Percentiles rank a stretch among this genome's conserved stretches.
Conservation (phyloP, 345 rosid genomes). For the Laguncularia racemosa region DNA sequence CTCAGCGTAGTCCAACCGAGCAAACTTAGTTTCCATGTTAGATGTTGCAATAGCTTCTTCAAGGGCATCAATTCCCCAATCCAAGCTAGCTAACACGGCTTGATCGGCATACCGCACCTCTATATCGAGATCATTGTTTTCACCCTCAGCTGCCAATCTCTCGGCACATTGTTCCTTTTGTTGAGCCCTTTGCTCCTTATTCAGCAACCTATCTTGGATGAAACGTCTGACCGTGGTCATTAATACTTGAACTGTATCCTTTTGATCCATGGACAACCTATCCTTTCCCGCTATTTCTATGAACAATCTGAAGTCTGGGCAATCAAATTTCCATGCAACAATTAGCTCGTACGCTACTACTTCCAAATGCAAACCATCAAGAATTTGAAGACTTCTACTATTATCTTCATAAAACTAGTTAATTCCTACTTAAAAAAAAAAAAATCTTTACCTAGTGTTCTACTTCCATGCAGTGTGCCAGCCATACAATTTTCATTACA, state of each 20-base stretch:
- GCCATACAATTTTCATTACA: no score
- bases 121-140: conserved; percentile 17
- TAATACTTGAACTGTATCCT: conserved; percentile 33
- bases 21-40: conserved; percentile 49
- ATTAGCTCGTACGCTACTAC: neutral
- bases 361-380: no score
- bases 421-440: no score
- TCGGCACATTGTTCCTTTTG: conserved; percentile 67
- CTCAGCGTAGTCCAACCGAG: conserved; percentile 51
- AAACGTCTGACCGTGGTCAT: conserved; percentile 34
- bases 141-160: conserved; percentile 56
- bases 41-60: conserved; percentile 63
- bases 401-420: no score
- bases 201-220: conserved; percentile 30
- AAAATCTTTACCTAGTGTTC: no score
- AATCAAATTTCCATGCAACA: neutral
- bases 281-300: conserved; percentile 32
- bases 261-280: conserved; percentile 37
- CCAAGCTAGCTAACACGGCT: conserved; percentile 54
- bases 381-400: no score
- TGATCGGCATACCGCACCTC: conserved; percentile 60
- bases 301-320: conserved; percentile 1
- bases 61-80: conserved; percentile 68
- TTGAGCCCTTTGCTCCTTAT: conserved; percentile 35
- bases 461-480: no score